Percentiles rank a stretch among this genome's conserved stretches.
These are phyloP conservation scores for Claviceps sp. DNA, from an alignment of 2,329 filamentous ascomycete species.

Conservation along the genomic window DNA sequence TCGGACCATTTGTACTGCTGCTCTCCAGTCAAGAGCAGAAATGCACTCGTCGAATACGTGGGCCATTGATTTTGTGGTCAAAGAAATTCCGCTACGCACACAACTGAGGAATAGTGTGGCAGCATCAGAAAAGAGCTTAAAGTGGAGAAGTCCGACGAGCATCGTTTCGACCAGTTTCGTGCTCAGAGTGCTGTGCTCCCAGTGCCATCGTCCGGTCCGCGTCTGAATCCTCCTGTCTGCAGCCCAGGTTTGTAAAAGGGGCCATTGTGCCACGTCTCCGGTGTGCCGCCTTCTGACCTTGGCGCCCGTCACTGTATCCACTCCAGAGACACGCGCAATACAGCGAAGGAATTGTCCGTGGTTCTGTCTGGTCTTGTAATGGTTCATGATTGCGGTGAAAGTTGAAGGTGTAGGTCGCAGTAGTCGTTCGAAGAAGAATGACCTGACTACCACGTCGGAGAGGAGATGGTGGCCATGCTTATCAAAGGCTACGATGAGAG, in stretches of 20 bases:
- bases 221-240: conserved; percentile 12
- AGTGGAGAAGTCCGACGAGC: conserved; percentile 34
- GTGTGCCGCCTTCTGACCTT: conserved; percentile 23
- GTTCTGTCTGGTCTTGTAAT: conserved; percentile 31
- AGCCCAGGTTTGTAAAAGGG: conserved; percentile 17
- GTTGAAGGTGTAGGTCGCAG: conserved; percentile 36
- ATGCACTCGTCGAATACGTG: conserved; percentile 30
- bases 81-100: conserved; percentile 20
- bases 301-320: conserved; percentile 25
- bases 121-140: conserved; percentile 31
- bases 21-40: conserved; percentile 26
- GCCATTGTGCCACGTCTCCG: conserved; percentile 17
- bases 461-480: conserved; percentile 34
- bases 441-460: conserved; percentile 38
- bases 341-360: conserved; percentile 29
- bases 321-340: conserved; percentile 31
- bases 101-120: conserved; percentile 27
- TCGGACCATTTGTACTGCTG: conserved; percentile 18
- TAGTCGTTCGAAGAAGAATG: conserved; percentile 30
- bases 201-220: conserved; percentile 21
- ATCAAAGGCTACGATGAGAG: conserved; percentile 53
- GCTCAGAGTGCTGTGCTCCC: conserved; percentile 26
- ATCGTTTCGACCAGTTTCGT: conserved; percentile 30
- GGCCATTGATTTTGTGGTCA: conserved; percentile 20
- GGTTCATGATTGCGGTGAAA: conserved; percentile 34